A percentile compares a stretch with the other conserved stretches of the same genome.
phyloP scores from a whole-genome alignment of 2,329 filamentous ascomycete species.

The Nemania sp. region DNA sequence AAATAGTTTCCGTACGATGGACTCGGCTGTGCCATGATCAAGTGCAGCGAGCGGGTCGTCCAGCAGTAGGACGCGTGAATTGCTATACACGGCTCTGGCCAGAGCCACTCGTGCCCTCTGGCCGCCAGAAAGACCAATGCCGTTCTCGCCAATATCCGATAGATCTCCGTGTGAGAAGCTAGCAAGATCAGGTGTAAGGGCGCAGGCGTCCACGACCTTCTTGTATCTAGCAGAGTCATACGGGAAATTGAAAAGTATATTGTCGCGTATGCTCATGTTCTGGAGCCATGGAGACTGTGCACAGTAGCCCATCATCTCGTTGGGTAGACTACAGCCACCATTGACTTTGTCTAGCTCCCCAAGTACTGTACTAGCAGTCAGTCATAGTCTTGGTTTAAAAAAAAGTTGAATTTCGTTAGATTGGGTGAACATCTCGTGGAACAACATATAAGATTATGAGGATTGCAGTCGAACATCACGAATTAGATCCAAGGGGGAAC shows the following conservation, averaged over 20 bases:
- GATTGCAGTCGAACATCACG: not conserved
- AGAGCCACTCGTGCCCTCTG: conserved; percentile 66
- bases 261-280: conserved; percentile 66
- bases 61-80: conserved; percentile 58
- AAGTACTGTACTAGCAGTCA: conserved; percentile 42
- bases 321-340: conserved; percentile 50
- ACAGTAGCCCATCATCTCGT: conserved; percentile 57
- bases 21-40: conserved; percentile 64
- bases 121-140: conserved; percentile 64
- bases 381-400: not conserved
- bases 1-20: conserved; percentile 64
- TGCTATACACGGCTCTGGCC: conserved; percentile 65
- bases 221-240: conserved; percentile 61
- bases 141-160: conserved; percentile 64
- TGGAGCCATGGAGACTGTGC: conserved; percentile 68
- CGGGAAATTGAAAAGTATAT: conserved; percentile 63
- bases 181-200: conserved; percentile 58
- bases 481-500: not conserved
- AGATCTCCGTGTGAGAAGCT: conserved; percentile 61
- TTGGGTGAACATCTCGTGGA: not conserved
- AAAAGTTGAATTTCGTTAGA: not conserved
- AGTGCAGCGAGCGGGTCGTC: conserved; percentile 67
- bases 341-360: conserved; percentile 69
- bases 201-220: conserved; percentile 63
- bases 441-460: not conserved